phyloP scores from a whole-genome alignment of 129 eudicot genomes.

The Helichrysum umbraculigerum region DNA sequence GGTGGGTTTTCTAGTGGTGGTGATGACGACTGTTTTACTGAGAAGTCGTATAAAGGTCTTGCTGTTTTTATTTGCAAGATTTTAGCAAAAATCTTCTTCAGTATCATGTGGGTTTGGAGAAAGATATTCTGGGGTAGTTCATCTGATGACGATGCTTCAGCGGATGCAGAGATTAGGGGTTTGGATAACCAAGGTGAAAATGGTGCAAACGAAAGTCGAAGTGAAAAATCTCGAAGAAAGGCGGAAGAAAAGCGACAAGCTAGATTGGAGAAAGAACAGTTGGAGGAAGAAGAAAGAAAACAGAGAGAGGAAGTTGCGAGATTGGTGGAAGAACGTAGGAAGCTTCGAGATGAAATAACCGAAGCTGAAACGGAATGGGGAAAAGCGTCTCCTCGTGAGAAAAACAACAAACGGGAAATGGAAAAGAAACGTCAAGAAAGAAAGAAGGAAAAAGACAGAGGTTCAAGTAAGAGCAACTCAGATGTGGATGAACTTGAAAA shows the following conservation, averaged over 20 bases:
- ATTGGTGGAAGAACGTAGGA: slow-evolving; percentile 90
- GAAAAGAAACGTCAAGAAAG: slow-evolving; percentile 78
- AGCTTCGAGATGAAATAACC: slow-evolving; percentile 67
- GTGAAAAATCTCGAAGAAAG: slow-evolving; percentile 88
- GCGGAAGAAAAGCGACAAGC: slow-evolving; percentile 97
- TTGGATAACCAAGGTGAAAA: slow-evolving; percentile 54
- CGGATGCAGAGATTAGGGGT: slow-evolving; percentile 51
- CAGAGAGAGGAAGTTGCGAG: slow-evolving; percentile 95
- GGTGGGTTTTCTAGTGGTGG: slow-evolving; percentile 44
- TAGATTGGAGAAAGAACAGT: slow-evolving; percentile 75
- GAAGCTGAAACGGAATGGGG: slow-evolving; percentile 65
- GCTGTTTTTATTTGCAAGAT: slow-evolving; percentile 54
- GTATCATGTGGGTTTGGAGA: slow-evolving; percentile 68
- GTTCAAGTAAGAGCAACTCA: slow-evolving; percentile 79
- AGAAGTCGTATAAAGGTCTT: slow-evolving; percentile 59
- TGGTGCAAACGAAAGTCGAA: slow-evolving; percentile 72
- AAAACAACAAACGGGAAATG: slow-evolving; percentile 54
- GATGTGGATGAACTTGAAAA: slow-evolving; percentile 72
- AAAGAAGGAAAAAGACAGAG: slow-evolving; percentile 69
- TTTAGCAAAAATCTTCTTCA: slow-evolving; percentile 48
- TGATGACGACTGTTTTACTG: slow-evolving; percentile 62
- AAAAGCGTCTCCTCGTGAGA: slow-evolving; percentile 48
- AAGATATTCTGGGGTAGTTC: slow-evolving; percentile 68
- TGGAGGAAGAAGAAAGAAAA: slow-evolving; percentile 94
- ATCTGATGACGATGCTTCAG: slow-evolving; percentile 53